Conservation (phyloP, 2,329 filamentous ascomycete genomes). For the Arthrobotrys conoides region DNA sequence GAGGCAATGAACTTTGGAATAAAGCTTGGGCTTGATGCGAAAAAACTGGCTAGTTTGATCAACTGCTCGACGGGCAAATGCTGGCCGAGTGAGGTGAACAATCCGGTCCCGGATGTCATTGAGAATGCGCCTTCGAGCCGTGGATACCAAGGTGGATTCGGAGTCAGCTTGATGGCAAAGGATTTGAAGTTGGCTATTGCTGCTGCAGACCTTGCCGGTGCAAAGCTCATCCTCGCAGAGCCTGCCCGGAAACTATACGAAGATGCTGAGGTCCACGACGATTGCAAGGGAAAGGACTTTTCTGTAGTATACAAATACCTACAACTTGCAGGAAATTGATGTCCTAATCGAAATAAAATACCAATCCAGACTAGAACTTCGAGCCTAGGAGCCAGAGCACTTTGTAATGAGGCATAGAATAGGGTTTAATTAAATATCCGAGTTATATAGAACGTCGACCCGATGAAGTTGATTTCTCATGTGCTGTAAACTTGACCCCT, state of each 20-base stretch:
- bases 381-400: no score
- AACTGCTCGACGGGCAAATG: conserved; percentile 94
- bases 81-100: conserved; percentile 97
- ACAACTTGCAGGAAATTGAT: conserved; percentile 70
- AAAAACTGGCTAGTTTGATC: conserved; percentile 84
- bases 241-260: conserved; percentile 78
- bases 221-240: conserved; percentile 76
- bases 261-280: conserved; percentile 74
- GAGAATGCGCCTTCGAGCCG: conserved; percentile 71
- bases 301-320: conserved; percentile 84
- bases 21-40: conserved; percentile 74
- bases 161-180: conserved; percentile 83
- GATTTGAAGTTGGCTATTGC: conserved; percentile 80
- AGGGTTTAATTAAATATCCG: no score
- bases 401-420: no score
- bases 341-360: no score
- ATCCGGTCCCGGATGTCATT: conserved; percentile 80
- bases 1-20: conserved; percentile 78
- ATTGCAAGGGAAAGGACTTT: conserved; percentile 80
- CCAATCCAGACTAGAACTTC: no score
- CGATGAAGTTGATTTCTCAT: no score
- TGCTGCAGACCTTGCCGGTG: conserved; percentile 78
- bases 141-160: conserved; percentile 84
- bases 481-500: no score
- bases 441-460: no score